Evolutionary conservation across 768 basidiomycete genomes (phyloP).

Genomic region (Pulveroboletus sp.): DNA sequence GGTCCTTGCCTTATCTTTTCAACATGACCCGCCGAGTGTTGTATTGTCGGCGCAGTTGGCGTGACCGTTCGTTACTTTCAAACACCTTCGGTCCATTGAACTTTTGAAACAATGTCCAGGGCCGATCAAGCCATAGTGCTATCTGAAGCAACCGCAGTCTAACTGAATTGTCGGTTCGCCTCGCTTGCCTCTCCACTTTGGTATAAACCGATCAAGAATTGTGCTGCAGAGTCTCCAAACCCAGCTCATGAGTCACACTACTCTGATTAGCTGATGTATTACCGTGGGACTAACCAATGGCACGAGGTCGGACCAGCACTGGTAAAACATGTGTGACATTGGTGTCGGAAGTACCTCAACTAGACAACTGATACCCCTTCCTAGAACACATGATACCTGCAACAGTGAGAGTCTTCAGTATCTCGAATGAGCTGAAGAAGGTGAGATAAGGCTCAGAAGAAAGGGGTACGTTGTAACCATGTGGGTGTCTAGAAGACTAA

Average conservation of each 20-base stretch:
- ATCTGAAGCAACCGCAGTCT: background rate
- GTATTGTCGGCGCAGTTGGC: too few relatives aligned
- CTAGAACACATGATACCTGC: slow-evolving; percentile 8
- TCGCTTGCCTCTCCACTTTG: slow-evolving; percentile 1
- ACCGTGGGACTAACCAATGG: background rate
- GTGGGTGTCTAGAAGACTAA: slow-evolving; percentile 89
- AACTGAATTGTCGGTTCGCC: background rate
- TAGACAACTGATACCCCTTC: background rate
- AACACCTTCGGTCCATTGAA: background rate
- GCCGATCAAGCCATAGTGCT: background rate
- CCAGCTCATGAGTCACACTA: slow-evolving; percentile 10
- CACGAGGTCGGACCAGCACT: slow-evolving; percentile 1
- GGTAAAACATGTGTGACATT: slow-evolving; percentile 1
- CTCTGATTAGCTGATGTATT: background rate
- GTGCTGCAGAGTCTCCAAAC: background rate
- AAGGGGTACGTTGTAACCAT: slow-evolving; percentile 56
- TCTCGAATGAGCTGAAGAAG: background rate
- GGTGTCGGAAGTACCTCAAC: background rate
- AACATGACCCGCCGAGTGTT: too few relatives aligned
- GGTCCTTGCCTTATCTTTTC: too few relatives aligned
- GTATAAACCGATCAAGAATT: background rate
- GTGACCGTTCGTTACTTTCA: too few relatives aligned
- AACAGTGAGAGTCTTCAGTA: slow-evolving; percentile 6
- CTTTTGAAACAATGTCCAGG: background rate
- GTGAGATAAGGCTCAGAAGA: slow-evolving; percentile 16